phyloP scores from a whole-genome alignment of 2,329 filamentous ascomycete genomes.

The Penicillium sp. region DNA sequence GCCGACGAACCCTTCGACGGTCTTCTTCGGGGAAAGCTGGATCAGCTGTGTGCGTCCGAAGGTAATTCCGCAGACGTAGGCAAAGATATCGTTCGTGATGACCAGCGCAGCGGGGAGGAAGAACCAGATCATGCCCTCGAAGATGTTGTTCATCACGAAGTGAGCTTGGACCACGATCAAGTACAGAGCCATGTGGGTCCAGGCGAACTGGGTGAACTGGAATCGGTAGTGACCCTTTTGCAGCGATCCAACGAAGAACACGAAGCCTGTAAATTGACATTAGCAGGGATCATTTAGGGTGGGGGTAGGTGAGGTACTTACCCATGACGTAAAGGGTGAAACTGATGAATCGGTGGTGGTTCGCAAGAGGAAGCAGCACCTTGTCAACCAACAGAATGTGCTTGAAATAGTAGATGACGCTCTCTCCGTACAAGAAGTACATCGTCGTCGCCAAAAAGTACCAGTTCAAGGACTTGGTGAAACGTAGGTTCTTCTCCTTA shows the following conservation, averaged over 20 bases:
- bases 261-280: constrained; percentile 67
- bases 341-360: constrained; percentile 97
- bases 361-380: constrained; percentile 88
- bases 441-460: constrained; percentile 98
- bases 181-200: constrained; percentile 99
- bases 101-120: constrained; percentile 93
- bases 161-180: constrained; percentile 97
- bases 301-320: constrained; percentile 47
- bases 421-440: constrained; percentile 99
- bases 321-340: constrained; percentile 98
- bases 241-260: constrained; percentile 94
- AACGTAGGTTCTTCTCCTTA: constrained; percentile 83
- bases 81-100: constrained; percentile 98
- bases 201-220: constrained; percentile 98
- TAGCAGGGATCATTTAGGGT: constrained; percentile 8
- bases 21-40: constrained; percentile 98
- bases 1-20: constrained; percentile 92
- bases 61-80: constrained; percentile 95
- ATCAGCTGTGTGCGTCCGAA: constrained; percentile 96
- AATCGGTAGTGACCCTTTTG: constrained; percentile 97
- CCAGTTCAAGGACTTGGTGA: constrained; percentile 97
- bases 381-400: constrained; percentile 95
- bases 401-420: constrained; percentile 99
- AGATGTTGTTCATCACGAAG: constrained; percentile 99
- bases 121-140: constrained; percentile 99